These are phyloP conservation scores for Russula ochroleuca DNA, from an alignment of 768 basidiomycete genomes.

Conservation along the genomic window DNA sequence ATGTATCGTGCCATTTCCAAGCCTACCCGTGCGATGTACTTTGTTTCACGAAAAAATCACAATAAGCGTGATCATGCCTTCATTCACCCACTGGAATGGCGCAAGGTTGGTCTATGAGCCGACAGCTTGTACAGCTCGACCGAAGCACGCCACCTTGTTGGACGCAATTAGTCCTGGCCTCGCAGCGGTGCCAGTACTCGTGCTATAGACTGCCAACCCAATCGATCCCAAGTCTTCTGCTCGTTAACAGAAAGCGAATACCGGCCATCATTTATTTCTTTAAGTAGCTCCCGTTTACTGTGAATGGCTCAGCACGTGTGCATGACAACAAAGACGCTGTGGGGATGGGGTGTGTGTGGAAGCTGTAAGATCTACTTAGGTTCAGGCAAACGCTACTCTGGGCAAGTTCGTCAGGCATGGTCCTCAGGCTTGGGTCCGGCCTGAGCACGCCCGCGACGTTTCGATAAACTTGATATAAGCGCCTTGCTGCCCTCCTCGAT, in stretches of 20 bases:
- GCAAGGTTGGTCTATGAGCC: background rate
- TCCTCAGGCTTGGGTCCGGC: background rate
- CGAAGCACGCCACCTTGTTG: no score
- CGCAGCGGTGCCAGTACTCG: background rate
- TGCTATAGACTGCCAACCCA: background rate
- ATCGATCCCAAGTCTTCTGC: background rate
- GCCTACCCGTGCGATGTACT: slow-evolving; percentile 12
- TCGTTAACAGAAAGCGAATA: background rate
- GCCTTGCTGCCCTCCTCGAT: no score
- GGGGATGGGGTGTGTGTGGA: background rate
- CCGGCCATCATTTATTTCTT: background rate
- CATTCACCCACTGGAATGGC: background rate
- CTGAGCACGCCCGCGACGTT: no score
- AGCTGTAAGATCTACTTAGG: no score
- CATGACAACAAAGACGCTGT: background rate
- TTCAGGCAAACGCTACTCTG: no score
- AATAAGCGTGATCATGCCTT: background rate
- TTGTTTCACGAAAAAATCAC: slow-evolving; percentile 8
- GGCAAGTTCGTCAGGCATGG: background rate
- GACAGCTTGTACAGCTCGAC: background rate
- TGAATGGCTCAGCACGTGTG: background rate
- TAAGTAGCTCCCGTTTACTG: background rate
- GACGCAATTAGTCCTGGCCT: no score
- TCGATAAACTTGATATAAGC: no score
- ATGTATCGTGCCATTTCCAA: slow-evolving; percentile 8